Evolutionary conservation across 1,284 basidiomycete genomes (phyloP), one percentile per base, ranked within the genome.

Genomic region (Rhodotorula glutinis): DNA sequence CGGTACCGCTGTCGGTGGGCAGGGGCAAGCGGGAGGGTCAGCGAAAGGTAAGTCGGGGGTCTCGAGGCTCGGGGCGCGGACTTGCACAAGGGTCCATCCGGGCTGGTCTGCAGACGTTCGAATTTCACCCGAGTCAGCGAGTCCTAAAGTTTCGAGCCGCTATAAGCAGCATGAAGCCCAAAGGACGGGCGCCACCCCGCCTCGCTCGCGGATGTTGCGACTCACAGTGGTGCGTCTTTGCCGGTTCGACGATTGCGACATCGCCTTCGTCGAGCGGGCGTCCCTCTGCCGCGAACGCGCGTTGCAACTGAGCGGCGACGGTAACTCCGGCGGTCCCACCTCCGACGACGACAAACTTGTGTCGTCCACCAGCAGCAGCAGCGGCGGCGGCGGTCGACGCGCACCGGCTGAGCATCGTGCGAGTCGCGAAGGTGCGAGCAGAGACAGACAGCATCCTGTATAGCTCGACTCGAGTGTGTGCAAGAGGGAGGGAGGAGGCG

Each of bases 231-330:
- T 92, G 90, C 70, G 83, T 85, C 66, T 88, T 82, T 16, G 88
- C 85, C 44, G 83, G 83, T 59, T 96, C 93, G 56, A 95, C 80
- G 64, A 96, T 87, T 21, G 86, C 90, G 63, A 96, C 86, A 78
- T 95, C 92, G 54, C 86, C 89, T 49, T 83, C 78, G 57, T 83
- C 85, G 59, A 94, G 79, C 29, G 85, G 79, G 73, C 87, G 87
- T 25, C 87, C 87, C 52, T 87, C 85, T 21, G 82, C 81, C 73
- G 84, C 84, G 80, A 95, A 91, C 30, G 87, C 83, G 74, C 87
- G 83, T 79, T 88, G 89, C 54, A 98, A 74, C 69, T 80, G 78
- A 14, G 79, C 76, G 5, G 78, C 74, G 27, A 78, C 77, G 29
- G 77, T 73, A 54, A 77, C 74, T 41, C 79, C 79, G 10, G 77